These are phyloP conservation scores for Calonectria pseudoturangicola DNA, from an alignment of 2,329 filamentous ascomycete species.

Conservation along the genomic window DNA sequence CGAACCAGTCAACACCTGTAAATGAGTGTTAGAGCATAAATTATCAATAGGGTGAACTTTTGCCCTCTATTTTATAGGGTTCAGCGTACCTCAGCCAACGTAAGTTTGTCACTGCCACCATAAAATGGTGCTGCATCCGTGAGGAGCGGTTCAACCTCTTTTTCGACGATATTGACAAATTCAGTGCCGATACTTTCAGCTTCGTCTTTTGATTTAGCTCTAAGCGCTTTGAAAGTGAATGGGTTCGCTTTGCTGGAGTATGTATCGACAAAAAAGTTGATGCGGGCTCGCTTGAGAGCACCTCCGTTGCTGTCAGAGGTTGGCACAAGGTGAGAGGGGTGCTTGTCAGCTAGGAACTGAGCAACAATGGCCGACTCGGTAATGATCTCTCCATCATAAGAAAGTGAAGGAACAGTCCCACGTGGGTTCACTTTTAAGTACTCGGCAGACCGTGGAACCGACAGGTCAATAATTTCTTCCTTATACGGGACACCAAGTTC, in stretches of 20 bases:
- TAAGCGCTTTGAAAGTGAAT: not conserved
- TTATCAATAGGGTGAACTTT: not conserved
- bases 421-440: constrained; percentile 10
- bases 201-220: not conserved
- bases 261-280: constrained; percentile 6
- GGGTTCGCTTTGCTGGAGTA: constrained; percentile 9
- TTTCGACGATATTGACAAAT: not conserved
- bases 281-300: not conserved
- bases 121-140: constrained; percentile 6
- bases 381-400: constrained; percentile 11
- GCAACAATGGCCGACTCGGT: constrained; percentile 16
- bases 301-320: not conserved
- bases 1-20: constrained; percentile 1
- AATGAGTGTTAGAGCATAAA: not conserved
- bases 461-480: not conserved
- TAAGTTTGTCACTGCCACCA: not conserved
- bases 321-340: constrained; percentile 1
- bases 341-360: constrained; percentile 5
- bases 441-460: not conserved
- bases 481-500: constrained; percentile 7
- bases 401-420: not conserved
- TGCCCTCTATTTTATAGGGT: not conserved
- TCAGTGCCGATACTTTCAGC: not conserved
- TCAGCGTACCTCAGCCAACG: not conserved
- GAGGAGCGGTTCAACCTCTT: constrained; percentile 4